phyloP scores from a whole-genome alignment of 2,329 filamentous ascomycete species.

The Cyphellophora europaea region DNA sequence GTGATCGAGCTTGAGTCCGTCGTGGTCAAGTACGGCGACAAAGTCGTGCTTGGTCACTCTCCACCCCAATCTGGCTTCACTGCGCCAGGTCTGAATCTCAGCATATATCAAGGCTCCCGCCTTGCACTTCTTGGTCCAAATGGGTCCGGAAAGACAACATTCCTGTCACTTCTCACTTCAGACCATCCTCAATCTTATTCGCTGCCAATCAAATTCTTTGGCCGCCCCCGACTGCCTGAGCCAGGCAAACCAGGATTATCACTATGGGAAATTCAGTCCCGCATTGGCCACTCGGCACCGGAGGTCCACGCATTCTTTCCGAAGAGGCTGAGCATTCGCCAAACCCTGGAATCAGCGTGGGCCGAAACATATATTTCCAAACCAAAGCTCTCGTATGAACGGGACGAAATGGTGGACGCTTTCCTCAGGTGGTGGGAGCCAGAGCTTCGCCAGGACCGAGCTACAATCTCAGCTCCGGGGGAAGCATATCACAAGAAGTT shows the following conservation, averaged over 20 bases:
- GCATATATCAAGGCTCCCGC: constrained; percentile 69
- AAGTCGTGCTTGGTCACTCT: constrained; percentile 67
- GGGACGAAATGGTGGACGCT: constrained; percentile 54
- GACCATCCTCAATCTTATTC: constrained; percentile 94
- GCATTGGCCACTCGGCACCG: constrained; percentile 86
- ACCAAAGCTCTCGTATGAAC: constrained; percentile 53
- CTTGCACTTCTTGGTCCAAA: constrained; percentile 94
- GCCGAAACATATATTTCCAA: constrained; percentile 73
- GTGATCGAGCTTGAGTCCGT: constrained; percentile 84
- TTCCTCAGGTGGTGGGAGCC: constrained; percentile 66
- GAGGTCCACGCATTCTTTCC: constrained; percentile 94
- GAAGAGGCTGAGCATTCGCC: constrained; percentile 60
- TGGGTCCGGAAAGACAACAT: constrained; percentile 87
- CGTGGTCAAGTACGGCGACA: constrained; percentile 68
- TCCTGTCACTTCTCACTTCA: constrained; percentile 84
- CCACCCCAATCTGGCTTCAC: constrained; percentile 36
- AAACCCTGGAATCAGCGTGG: constrained; percentile 78
- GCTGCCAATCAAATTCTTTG: constrained; percentile 77
- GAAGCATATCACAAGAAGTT: constrained; percentile 1
- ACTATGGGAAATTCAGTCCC: constrained; percentile 83
- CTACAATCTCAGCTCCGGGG: background rate
- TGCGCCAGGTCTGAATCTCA: constrained; percentile 67
- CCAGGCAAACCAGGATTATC: constrained; percentile 65
- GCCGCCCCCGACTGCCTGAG: constrained; percentile 67
- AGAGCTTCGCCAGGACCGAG: constrained; percentile 57